phyloP scores from a whole-genome alignment of 345 rosid genomes.

The Eucalyptus cloeziana region DNA sequence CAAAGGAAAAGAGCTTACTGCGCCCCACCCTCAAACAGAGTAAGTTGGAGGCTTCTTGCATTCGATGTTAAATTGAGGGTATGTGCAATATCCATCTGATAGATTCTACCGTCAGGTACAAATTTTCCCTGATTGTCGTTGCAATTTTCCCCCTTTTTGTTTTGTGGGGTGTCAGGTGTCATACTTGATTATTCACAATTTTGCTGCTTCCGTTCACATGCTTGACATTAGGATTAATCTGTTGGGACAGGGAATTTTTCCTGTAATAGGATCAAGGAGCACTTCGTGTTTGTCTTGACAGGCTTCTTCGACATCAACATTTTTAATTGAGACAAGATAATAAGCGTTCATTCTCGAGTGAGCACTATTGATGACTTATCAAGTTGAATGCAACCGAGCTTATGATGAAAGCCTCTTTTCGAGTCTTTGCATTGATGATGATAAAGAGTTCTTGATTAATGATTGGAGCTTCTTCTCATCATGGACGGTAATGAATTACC shows the following conservation, averaged over 20 bases:
- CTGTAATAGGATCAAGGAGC: not conserved
- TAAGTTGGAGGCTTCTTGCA: not conserved
- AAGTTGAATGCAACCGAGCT: not conserved
- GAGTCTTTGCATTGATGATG: not conserved
- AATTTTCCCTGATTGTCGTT: not conserved
- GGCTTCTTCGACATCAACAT: not conserved
- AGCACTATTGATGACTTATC: not conserved
- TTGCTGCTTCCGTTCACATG: not conserved
- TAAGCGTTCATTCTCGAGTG: not conserved
- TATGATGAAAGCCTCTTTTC: not conserved
- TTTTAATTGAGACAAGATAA: not conserved
- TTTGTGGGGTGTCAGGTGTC: not conserved
- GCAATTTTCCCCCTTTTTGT: not conserved
- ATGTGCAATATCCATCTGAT: not conserved
- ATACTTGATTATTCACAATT: not conserved
- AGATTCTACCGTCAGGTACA: not conserved
- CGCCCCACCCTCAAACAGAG: not conserved
- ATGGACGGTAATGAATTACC: not conserved
- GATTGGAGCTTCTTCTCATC: not conserved
- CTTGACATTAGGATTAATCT: not conserved
- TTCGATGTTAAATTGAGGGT: not conserved
- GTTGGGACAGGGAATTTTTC: not conserved
- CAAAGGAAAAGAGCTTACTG: not conserved
- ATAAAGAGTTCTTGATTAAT: not conserved
- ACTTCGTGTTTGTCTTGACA: not conserved